phyloP scores from a whole-genome alignment of 148 eudicot genomes.

The Cornus suecica region DNA sequence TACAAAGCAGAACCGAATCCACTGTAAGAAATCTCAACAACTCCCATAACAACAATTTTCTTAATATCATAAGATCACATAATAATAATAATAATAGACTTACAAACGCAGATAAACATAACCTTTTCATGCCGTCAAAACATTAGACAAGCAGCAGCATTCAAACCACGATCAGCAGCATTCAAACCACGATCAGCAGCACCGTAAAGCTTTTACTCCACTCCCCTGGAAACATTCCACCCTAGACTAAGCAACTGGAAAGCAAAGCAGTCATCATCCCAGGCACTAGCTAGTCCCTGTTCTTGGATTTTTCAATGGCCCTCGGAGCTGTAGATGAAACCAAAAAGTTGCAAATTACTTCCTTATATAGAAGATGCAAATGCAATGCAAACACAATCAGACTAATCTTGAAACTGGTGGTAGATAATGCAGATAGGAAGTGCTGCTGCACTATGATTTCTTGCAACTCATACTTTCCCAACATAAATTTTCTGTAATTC shows the following conservation, averaged over 20 bases:
- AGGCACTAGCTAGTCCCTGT: conserved; percentile 34
- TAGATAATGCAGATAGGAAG: background rate
- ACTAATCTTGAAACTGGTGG: too few species aligned
- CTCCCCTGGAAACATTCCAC: background rate
- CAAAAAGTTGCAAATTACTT: background rate
- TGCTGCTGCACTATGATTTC: background rate
- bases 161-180: conserved; percentile 10
- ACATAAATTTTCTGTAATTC: background rate
- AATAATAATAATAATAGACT: background rate
- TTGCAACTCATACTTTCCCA: background rate
- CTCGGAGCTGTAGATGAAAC: conserved; percentile 60
- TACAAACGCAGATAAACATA: conserved; percentile 12
- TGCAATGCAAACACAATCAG: background rate
- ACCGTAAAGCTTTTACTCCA: conserved; percentile 3
- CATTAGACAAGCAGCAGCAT: conserved; percentile 12
- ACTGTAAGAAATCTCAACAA: conserved; percentile 13
- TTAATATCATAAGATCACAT: conserved; percentile 4
- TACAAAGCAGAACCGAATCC: conserved; percentile 21
- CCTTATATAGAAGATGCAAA: background rate
- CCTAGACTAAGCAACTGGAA: conserved; percentile 13
- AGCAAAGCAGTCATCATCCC: conserved; percentile 19
- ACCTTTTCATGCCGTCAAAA: conserved; percentile 18
- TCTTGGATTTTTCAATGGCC: conserved; percentile 72
- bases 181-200: conserved; percentile 11
- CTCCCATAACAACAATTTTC: conserved; percentile 16